phyloP scores from a whole-genome alignment of 148 eudicot species.

The Drosera capensis region DNA sequence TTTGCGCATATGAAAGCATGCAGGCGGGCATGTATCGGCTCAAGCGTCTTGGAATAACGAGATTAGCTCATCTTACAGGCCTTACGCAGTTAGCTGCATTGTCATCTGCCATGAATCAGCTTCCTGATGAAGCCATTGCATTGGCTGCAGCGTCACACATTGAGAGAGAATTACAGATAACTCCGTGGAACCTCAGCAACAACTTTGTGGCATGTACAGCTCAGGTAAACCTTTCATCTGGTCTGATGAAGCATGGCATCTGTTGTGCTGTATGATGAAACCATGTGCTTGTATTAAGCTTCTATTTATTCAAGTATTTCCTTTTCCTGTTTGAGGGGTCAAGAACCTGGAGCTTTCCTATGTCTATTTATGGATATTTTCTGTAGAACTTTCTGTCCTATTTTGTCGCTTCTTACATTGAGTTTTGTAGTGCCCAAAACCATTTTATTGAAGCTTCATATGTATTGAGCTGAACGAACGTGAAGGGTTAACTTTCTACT shows the following conservation, averaged over 20 bases:
- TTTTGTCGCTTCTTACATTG: too few species aligned
- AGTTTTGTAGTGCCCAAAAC: too few species aligned
- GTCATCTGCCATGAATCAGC: slow-evolving; percentile 90
- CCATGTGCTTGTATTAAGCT: too few species aligned
- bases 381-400: too few species aligned
- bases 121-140: slow-evolving; percentile 91
- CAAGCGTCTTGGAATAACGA: slow-evolving; percentile 77
- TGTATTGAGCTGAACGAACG: too few species aligned
- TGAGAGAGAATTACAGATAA: slow-evolving; percentile 92
- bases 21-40: slow-evolving; percentile 82
- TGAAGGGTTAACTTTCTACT: too few species aligned
- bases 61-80: slow-evolving; percentile 52
- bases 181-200: slow-evolving; percentile 95
- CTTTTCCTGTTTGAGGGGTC: too few species aligned
- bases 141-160: slow-evolving; percentile 97
- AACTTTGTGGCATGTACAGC: slow-evolving; percentile 93
- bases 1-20: slow-evolving; percentile 94
- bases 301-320: too few species aligned
- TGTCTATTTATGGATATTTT: too few species aligned
- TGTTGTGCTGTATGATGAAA: neutral
- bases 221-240: slow-evolving; percentile 38
- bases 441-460: too few species aligned
- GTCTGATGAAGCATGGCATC: neutral
- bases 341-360: too few species aligned
- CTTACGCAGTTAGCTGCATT: slow-evolving; percentile 29